Evolutionary conservation across 1,284 basidiomycete genomes (phyloP), one percentile per base, ranked within the genome.

Genomic region (Meripilus lineatus): DNA sequence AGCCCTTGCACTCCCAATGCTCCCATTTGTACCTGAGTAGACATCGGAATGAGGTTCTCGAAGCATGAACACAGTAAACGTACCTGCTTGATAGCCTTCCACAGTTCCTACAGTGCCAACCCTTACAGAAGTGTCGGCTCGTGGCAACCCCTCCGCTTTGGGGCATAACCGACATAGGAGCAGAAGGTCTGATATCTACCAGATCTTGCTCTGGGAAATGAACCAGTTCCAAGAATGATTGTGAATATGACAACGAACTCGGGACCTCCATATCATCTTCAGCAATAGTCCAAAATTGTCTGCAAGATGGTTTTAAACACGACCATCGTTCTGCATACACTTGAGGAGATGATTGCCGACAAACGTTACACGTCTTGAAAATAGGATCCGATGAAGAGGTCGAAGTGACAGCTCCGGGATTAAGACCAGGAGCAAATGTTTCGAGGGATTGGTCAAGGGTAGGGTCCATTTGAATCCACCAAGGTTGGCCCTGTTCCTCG

Each of bases 41-140:
- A 40, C 38, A 28, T 28, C 23, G 34, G 25, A 46, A 46, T 42
- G 40, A 18, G 30, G 26, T 45, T 13, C 34, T 38, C n/a, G 44
- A n/a, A 42, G 40, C 38, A n/a, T 44, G n/a, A 42, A 40, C 45
- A 21, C 24, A 18, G 28, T 40, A n/a, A 33, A 20, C 11, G n/a
- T n/a, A 84, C 85, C 86, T 74, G 66, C 77, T 78, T 6, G 85
- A 85, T 21, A 89, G 61, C 18, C 84, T 73, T 18, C 86, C 86
- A 55, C 86, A 89, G 7, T 60, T 49, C 14, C 44, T 49, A 57
- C 86, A 89, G 56, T 86, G 81, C 68, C 79, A 81, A 2, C 86
- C 86, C 54, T 73, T 75, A n/a, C 71, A 76, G 50, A 76, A 82
- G 5, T 70, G 65, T 47, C 73, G 72, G 3, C 67, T 66, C 1